Conservation (phyloP, 129 eudicot genomes). For the Solidago caesia region DNA sequence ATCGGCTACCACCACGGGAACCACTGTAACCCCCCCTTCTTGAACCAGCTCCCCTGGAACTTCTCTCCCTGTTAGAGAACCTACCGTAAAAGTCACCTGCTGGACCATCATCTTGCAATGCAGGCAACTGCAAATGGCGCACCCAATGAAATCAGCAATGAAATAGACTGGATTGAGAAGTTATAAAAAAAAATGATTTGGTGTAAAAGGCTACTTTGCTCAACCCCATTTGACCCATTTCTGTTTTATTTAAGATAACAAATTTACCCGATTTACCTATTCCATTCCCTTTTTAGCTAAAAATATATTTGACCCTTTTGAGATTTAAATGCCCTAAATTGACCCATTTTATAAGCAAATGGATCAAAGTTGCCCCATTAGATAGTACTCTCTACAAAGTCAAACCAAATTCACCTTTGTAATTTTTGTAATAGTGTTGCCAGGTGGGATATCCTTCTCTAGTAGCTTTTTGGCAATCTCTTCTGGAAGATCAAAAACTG, state of each 20-base stretch:
- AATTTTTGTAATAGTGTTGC: slow-evolving; percentile 74
- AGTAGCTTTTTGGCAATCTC: slow-evolving; percentile 47
- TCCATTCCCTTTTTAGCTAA: no score
- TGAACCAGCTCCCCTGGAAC: slow-evolving; percentile 60
- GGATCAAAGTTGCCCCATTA: not conserved
- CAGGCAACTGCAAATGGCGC: slow-evolving; percentile 65
- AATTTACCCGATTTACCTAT: no score
- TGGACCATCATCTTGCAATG: slow-evolving; percentile 92
- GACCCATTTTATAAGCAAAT: not conserved
- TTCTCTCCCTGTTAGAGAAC: slow-evolving; percentile 60
- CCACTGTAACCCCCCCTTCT: slow-evolving; percentile 52
- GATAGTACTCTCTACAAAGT: not conserved
- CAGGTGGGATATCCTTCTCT: slow-evolving; percentile 73
- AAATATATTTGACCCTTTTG: no score
- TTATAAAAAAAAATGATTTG: no score
- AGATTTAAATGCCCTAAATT: no score
- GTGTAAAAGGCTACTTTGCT: no score
- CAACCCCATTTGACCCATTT: no score
- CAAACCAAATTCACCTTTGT: slow-evolving; percentile 47
- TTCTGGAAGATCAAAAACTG: slow-evolving; percentile 79
- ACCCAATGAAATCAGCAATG: not conserved
- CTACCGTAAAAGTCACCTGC: slow-evolving; percentile 76
- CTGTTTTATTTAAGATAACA: no score
- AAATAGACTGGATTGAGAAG: no score
- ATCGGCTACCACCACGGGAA: slow-evolving; percentile 49